Conservation (phyloP, 805 yeast genomes). For the Ogataea minuta region DNA sequence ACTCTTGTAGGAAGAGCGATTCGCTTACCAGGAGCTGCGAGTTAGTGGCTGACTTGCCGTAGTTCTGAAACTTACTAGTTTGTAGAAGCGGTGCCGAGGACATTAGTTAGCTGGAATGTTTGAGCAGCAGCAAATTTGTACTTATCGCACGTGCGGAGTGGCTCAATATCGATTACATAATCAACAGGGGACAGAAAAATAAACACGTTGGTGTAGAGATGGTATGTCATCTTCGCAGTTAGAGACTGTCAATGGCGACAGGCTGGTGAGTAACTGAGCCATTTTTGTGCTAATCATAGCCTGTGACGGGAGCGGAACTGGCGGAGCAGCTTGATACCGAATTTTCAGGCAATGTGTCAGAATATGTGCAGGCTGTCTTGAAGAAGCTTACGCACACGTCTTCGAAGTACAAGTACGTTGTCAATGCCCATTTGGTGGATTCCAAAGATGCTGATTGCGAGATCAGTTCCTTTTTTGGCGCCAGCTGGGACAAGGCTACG, state of each 20-base stretch:
- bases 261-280: constrained; percentile 15
- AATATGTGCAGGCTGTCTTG: constrained; percentile 1
- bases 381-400: constrained; percentile 41
- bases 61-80: constrained; percentile 46
- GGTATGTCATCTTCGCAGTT: constrained; percentile 6
- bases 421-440: constrained; percentile 40
- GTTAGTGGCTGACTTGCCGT: constrained; percentile 6
- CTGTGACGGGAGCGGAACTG: constrained; percentile 21
- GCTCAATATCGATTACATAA: constrained; percentile 2
- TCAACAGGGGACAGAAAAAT: neutral
- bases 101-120: constrained; percentile 38
- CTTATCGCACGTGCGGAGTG: constrained; percentile 13
- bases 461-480: constrained; percentile 43
- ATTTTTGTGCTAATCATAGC: constrained; percentile 15
- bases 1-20: constrained; percentile 97
- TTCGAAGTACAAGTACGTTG: constrained; percentile 55
- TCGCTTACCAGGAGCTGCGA: constrained; percentile 60
- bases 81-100: constrained; percentile 73
- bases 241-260: constrained; percentile 14
- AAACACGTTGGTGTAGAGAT: constrained; percentile 8
- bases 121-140: constrained; percentile 10
- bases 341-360: constrained; percentile 5
- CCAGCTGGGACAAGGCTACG: constrained; percentile 53
- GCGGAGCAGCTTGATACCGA: constrained; percentile 12
- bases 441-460: constrained; percentile 28